Evolutionary conservation across 2,329 filamentous ascomycete species (phyloP), one percentile per base, ranked within the genome.

Genomic region (Stemphylium beticola): DNA sequence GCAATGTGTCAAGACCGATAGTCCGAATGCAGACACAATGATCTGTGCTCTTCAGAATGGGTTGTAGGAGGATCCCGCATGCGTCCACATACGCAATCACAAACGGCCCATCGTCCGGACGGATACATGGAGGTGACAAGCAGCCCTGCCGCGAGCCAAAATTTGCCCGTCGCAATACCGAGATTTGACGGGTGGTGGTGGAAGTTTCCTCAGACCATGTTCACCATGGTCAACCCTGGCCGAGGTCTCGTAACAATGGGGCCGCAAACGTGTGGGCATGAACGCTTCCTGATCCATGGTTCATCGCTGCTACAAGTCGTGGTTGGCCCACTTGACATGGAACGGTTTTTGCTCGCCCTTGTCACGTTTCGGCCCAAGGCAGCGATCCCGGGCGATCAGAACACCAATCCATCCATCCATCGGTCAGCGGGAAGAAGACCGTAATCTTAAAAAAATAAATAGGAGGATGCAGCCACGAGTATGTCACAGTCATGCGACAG

Each of bases 321-420:
- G 55, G 59, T 54, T 55, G 49, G 53, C 39, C 38, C 54, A 53
- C 37, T 31, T 57, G 53, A 45, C 57, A 59, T 51, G 44, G 58
- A 60, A 60, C 57, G 51, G 51, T 34, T 44, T 54, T 49, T 29
- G 38, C 22, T 37, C 18, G 45, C 22, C 40, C 52, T 37, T 55
- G 46, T 33, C 39, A 15, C 44, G 58, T 56, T 65, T 62, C 51
- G 56, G 55, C 53, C 51, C 39, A 56, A 49, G 49, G 54, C 53
- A 63, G 52, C 58, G 58, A 64, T 62, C 58, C 58, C 64, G 58
- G 64, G 47, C 55, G 64, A 64, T 65, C 58, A 55, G 58, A 51
- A 48, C 48, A 47, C 34, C 18, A 15, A 47, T 12, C 22, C 17
- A 32, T 32, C 26, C 12, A 33, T 45, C 26, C 26, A 45, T 2